A percentile compares a stretch with the other conserved stretches of the same genome.
These are phyloP conservation scores for Parachlorella kessleri DNA, from an alignment of 139 green algal genomes.

Conservation along the genomic window DNA sequence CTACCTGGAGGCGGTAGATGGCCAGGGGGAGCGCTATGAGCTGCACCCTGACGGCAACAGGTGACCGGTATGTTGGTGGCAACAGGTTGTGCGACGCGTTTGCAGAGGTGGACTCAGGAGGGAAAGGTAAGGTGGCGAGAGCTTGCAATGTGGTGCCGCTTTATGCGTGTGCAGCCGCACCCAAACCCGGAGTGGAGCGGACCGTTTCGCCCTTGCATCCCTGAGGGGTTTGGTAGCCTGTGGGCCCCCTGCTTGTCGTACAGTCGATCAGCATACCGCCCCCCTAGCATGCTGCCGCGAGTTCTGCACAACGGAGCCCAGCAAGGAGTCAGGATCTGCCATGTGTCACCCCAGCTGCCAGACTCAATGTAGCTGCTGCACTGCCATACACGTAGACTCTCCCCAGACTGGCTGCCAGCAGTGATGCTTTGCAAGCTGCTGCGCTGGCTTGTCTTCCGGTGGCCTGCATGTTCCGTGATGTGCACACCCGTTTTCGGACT, in stretches of 20 bases:
- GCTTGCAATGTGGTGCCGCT: background rate
- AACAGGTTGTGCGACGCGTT: no score
- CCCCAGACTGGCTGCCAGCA: background rate
- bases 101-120: no score
- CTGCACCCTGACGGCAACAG: slow-evolving; percentile 93
- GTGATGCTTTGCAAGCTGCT: background rate
- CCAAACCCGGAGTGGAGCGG: background rate
- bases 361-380: background rate
- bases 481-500: background rate
- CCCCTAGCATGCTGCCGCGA: no score
- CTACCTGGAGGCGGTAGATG: slow-evolving; percentile 74
- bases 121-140: background rate
- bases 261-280: no score
- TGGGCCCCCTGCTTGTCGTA: background rate
- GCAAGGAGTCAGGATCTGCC: no score
- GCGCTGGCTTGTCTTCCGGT: background rate
- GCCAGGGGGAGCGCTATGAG: slow-evolving; percentile 65
- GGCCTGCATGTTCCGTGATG: background rate
- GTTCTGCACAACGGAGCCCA: no score
- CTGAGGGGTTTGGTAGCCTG: background rate
- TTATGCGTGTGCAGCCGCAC: background rate
- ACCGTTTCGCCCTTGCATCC: background rate
- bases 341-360: no score
- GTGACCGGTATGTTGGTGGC: background rate
- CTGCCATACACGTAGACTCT: background rate